A percentile compares a stretch with the other conserved stretches of the same genome.
phyloP scores from a whole-genome alignment of 208 protist genomes.

The Trypanosoma avium region DNA sequence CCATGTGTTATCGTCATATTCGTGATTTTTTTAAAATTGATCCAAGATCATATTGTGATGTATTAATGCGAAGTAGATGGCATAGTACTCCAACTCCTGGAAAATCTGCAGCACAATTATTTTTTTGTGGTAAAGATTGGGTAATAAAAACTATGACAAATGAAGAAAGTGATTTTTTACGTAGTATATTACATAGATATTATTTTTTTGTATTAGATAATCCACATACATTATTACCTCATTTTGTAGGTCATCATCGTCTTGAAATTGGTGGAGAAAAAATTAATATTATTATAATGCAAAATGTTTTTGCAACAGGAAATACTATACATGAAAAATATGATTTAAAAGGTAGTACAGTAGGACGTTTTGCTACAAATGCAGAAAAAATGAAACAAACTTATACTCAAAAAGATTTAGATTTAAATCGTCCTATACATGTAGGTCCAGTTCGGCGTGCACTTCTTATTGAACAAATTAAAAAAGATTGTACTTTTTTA shows the following conservation, averaged over 20 bases:
- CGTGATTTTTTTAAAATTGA: conserved; percentile 86
- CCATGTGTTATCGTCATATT: conserved; percentile 91
- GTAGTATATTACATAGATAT: conserved; percentile 87
- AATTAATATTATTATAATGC: conserved; percentile 92
- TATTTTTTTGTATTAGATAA: conserved; percentile 91
- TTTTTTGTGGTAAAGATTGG: conserved; percentile 91
- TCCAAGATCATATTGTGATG: conserved; percentile 66
- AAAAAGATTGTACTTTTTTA: conserved; percentile 88
- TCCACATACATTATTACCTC: conserved; percentile 85
- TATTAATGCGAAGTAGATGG: conserved; percentile 75
- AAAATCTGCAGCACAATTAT: conserved; percentile 89
- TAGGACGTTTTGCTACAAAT: conserved; percentile 83
- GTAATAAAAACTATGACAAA: conserved; percentile 94
- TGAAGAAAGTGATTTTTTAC: conserved; percentile 87
- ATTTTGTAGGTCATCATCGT: conserved; percentile 90
- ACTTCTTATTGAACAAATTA: conserved; percentile 85
- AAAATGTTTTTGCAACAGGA: conserved; percentile 93
- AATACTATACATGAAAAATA: conserved; percentile 92
- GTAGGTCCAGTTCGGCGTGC: conserved; percentile 56
- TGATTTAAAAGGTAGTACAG: conserved; percentile 94
- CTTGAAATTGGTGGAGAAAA: conserved; percentile 65
- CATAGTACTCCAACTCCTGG: conserved; percentile 88
- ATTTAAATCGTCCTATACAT: conserved; percentile 83
- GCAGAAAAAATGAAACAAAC: conserved; percentile 78
- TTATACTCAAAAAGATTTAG: conserved; percentile 91